Evolutionary conservation across 192 early-diverging fungal genomes (phyloP).

Genomic region (Coemansia interrupta): DNA sequence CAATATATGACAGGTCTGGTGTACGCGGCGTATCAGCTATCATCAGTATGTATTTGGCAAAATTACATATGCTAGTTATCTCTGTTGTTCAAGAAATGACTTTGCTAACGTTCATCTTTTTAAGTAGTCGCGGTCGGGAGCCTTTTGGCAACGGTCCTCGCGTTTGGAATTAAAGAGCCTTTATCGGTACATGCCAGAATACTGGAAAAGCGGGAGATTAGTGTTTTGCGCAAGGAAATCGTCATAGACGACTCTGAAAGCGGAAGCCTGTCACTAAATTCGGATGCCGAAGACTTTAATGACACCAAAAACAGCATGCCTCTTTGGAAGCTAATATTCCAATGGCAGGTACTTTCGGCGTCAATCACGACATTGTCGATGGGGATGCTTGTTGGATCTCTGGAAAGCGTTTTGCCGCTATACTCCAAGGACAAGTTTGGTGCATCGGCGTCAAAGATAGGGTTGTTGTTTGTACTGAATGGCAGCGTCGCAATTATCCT

Average conservation of each 20-base stretch:
- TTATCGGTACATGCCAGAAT: conserved; percentile 22
- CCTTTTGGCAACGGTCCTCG: conserved; percentile 14
- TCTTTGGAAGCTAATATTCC: conserved; percentile 31
- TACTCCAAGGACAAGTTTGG: conserved; percentile 36
- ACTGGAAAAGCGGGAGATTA: conserved; percentile 1
- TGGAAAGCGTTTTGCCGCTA: conserved; percentile 33
- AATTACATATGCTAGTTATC: too few species aligned
- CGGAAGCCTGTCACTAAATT: background rate
- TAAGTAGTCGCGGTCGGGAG: conserved; percentile 24
- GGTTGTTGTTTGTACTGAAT: conserved; percentile 34
- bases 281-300: background rate
- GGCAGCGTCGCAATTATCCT: conserved; percentile 31
- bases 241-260: background rate
- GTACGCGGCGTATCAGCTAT: conserved; percentile 36
- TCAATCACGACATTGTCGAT: conserved; percentile 27
- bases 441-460: conserved; percentile 25
- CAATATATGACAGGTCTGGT: conserved; percentile 33
- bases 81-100: too few species aligned
- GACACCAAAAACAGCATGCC: conserved; percentile 15
- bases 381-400: conserved; percentile 28
- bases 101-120: background rate
- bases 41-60: conserved; percentile 24
- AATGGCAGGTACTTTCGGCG: conserved; percentile 45
- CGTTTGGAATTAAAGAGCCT: conserved; percentile 35
- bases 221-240: conserved; percentile 5